These are phyloP conservation scores for Fomitopsis palustris DNA, from an alignment of 1,284 basidiomycete species.

Conservation along the genomic window DNA sequence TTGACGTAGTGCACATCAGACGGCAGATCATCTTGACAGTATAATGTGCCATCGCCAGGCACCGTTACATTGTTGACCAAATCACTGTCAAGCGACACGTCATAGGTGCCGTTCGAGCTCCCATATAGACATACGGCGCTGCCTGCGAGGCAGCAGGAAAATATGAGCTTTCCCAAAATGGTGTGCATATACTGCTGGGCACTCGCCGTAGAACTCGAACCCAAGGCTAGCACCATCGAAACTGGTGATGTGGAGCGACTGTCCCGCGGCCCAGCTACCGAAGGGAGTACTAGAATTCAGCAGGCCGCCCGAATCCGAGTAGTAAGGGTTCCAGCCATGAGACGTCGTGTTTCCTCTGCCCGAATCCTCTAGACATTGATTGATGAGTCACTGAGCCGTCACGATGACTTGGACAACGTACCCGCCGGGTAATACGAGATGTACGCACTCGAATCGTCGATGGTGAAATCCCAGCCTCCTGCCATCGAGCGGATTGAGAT, in stretches of 20 bases:
- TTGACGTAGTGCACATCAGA: slow-evolving; percentile 9
- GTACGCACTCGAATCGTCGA: slow-evolving; percentile 23
- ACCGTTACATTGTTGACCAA: too few species aligned
- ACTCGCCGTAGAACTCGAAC: slow-evolving; percentile 26
- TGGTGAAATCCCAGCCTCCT: slow-evolving; percentile 15
- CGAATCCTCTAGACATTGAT: slow-evolving; percentile 15
- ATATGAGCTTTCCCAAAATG: background rate
- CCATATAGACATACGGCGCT: slow-evolving; percentile 7
- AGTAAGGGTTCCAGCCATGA: slow-evolving; percentile 28
- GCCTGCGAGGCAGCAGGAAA: background rate
- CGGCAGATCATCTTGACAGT: too few species aligned
- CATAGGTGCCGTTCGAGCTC: slow-evolving; percentile 15
- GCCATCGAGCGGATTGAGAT: too few species aligned
- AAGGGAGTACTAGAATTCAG: slow-evolving; percentile 1
- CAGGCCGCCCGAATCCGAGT: slow-evolving; percentile 20
- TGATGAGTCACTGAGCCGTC: background rate
- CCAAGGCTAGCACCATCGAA: slow-evolving; percentile 20
- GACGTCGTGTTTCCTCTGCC: slow-evolving; percentile 11
- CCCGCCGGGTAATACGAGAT: slow-evolving; percentile 19
- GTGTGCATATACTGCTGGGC: background rate
- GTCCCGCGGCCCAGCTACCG: slow-evolving; percentile 15
- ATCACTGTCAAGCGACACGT: slow-evolving; percentile 24
- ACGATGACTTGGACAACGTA: slow-evolving; percentile 4
- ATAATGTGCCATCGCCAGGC: too few species aligned
- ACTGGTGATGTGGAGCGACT: slow-evolving; percentile 23